Conservation (phyloP, 2,329 filamentous ascomycete genomes). For the Metarhizium robertsii region DNA sequence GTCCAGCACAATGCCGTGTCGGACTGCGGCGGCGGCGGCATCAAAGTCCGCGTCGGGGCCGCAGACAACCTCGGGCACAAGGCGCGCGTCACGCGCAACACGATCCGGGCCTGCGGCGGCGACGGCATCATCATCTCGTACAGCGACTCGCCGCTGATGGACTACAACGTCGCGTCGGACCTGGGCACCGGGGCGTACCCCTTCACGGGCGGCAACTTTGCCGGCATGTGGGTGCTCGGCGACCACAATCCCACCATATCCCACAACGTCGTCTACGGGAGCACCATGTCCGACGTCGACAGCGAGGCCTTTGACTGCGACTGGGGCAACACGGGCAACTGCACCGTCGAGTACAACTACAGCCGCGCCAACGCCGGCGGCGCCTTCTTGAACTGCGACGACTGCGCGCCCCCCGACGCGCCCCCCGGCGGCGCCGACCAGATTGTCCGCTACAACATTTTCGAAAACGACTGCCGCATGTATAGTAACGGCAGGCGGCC, state of each 20-base stretch:
- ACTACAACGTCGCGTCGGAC: slow-evolving; percentile 13
- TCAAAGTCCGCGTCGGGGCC: slow-evolving; percentile 15
- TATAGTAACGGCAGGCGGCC: slow-evolving; percentile 13
- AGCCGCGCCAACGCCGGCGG: slow-evolving; percentile 18
- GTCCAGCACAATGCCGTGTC: slow-evolving; percentile 12
- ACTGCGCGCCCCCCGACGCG: slow-evolving; percentile 8
- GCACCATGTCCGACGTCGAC: slow-evolving; percentile 13
- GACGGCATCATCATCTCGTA: slow-evolving; percentile 15
- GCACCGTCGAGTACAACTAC: slow-evolving; percentile 17
- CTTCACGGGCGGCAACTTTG: slow-evolving; percentile 17
- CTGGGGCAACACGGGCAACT: slow-evolving; percentile 17
- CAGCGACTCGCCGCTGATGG: slow-evolving; percentile 11
- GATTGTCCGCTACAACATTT: slow-evolving; percentile 17
- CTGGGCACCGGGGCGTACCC: slow-evolving; percentile 15
- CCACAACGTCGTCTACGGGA: slow-evolving; percentile 15
- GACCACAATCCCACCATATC: slow-evolving; percentile 11
- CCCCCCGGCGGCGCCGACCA: slow-evolving; percentile 12
- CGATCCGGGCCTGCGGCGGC: slow-evolving; percentile 13
- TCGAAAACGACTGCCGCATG: slow-evolving; percentile 17
- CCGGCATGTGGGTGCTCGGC: slow-evolving; percentile 18
- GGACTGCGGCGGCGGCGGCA: slow-evolving; percentile 16
- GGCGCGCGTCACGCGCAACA: slow-evolving; percentile 12
- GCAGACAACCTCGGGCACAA: slow-evolving; percentile 10
- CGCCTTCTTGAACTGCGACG: slow-evolving; percentile 17
- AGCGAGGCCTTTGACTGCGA: slow-evolving; percentile 18